Base-by-base conservation (phyloP, 768 basidiomycete genomes). In the Trametes punicea region DNA sequence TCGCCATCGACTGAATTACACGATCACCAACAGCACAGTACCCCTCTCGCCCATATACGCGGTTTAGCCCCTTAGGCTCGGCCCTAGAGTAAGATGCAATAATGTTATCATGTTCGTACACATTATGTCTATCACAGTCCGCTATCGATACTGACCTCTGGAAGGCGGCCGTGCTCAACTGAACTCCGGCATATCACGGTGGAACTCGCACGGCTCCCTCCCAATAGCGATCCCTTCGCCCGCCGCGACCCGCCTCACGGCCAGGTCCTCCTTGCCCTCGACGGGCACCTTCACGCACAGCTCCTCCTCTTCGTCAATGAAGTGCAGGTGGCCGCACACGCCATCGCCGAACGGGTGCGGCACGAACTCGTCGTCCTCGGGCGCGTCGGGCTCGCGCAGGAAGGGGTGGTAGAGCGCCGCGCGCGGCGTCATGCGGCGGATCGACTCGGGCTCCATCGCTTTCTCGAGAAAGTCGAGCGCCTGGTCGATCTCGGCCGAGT, bases 401-500 rank as follows among this genome's bases (percentile, higher is more conserved):
- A 97, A 98, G 0, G 82, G 78, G 65, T 98, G 94, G 55, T 80
- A 80, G 42, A 98, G 77, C 16, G 88, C 91, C 6, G 81, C 75
- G 16, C 78, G 77, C 3, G 95, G 91, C 3, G 90, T 93, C 52
- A 85, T 79, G 20, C 95, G 82, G 50, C 81, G 83, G 20, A 83
- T 85, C 6, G 86, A 83, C 65, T 94, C 91, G 1, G 90, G 83
- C 36, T 88, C 78, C 66, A 99, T 77, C 18, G 92, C 71, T 48
- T 76, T 71, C 56, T 86, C 84, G 31, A 94, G 79, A 11, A 99
- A 77, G 64, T 88, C 85, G 39, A 98, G 77, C 1, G 88, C 92
- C 26, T 74, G 61, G 52, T 81, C 83, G 46, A 95, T 72, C 30
- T 87, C 83, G 16, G 69, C 68, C 34, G 72, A 72, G 58, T 87